These are phyloP conservation scores for Acrodontium crateriforme DNA, from an alignment of 2,329 filamentous ascomycete genomes.

Conservation along the genomic window DNA sequence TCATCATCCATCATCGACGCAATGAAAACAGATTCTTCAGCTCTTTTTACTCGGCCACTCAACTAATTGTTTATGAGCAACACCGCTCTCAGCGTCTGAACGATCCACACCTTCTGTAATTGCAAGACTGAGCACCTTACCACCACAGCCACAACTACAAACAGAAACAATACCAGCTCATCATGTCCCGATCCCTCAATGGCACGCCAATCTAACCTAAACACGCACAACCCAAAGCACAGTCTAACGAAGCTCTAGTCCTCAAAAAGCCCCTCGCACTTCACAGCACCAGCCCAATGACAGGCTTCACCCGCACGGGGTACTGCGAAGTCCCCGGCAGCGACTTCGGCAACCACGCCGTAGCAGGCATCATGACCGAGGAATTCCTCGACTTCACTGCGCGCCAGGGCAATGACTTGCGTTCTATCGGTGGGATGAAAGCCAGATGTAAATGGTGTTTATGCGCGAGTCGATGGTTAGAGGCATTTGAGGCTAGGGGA, in stretches of 20 bases:
- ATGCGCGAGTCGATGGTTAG: constrained; percentile 43
- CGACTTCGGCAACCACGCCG: constrained; percentile 46
- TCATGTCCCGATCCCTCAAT: constrained; percentile 24
- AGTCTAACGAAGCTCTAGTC: constrained; percentile 25
- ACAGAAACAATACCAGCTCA: constrained; percentile 5
- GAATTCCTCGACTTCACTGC: constrained; percentile 50
- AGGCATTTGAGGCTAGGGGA: constrained; percentile 42
- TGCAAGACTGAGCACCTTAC: background rate
- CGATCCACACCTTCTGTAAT: too few species aligned
- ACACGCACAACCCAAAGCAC: constrained; percentile 1
- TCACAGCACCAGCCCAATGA: constrained; percentile 44
- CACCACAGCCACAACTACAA: constrained; percentile 7
- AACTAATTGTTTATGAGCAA: too few species aligned
- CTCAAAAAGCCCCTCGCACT: constrained; percentile 44
- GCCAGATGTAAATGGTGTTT: constrained; percentile 49
- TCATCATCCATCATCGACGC: too few species aligned
- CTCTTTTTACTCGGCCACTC: too few species aligned
- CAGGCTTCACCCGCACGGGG: constrained; percentile 47
- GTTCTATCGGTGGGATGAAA: constrained; percentile 36
- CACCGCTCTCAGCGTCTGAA: too few species aligned
- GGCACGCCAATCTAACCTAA: constrained; percentile 6
- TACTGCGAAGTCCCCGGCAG: constrained; percentile 43
- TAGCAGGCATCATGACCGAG: constrained; percentile 44
- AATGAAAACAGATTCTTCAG: too few species aligned
- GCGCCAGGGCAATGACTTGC: constrained; percentile 44